Evolutionary conservation across 139 green algal genomes (phyloP).

Genomic region (Desmodesmus armatus): DNA sequence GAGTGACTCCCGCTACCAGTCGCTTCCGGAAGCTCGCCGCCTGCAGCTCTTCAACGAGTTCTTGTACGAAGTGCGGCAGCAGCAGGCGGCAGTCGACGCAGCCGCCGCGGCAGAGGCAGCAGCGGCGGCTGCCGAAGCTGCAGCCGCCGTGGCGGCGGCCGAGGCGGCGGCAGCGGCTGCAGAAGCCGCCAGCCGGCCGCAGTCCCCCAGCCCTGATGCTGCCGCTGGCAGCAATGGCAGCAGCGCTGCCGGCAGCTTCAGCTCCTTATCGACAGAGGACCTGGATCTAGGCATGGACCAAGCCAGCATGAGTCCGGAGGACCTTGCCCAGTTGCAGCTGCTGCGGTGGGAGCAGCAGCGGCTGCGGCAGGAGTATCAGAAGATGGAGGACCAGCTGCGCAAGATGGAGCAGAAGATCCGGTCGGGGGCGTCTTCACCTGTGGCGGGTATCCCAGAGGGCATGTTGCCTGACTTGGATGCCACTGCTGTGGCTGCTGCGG

Average conservation of each 20-base stretch:
- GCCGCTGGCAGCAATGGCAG: background rate
- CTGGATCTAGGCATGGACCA: slow-evolving; percentile 15
- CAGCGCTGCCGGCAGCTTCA: background rate
- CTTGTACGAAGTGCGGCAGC: background rate
- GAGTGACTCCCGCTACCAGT: slow-evolving; percentile 31
- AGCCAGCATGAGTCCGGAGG: slow-evolving; percentile 24
- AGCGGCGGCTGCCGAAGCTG: background rate
- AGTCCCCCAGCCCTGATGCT: background rate
- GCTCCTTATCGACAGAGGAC: background rate
- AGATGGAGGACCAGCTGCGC: slow-evolving; percentile 53
- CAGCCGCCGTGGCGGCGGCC: background rate
- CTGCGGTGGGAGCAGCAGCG: slow-evolving; percentile 44
- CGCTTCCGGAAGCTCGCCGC: slow-evolving; percentile 22
- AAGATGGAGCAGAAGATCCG: slow-evolving; percentile 44
- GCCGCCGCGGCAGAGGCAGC: background rate
- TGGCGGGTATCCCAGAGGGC: background rate
- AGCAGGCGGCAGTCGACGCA: background rate
- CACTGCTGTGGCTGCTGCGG: background rate
- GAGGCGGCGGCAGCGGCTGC: background rate
- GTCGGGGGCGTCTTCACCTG: background rate
- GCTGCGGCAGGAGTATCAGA: slow-evolving; percentile 43
- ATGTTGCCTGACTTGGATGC: background rate
- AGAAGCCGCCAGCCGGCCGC: background rate
- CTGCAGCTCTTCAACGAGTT: slow-evolving; percentile 33
- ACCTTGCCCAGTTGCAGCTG: slow-evolving; percentile 45